These are phyloP conservation scores for Boletellus dicymbophilus DNA, from an alignment of 1,284 basidiomycete genomes.

Conservation along the genomic window DNA sequence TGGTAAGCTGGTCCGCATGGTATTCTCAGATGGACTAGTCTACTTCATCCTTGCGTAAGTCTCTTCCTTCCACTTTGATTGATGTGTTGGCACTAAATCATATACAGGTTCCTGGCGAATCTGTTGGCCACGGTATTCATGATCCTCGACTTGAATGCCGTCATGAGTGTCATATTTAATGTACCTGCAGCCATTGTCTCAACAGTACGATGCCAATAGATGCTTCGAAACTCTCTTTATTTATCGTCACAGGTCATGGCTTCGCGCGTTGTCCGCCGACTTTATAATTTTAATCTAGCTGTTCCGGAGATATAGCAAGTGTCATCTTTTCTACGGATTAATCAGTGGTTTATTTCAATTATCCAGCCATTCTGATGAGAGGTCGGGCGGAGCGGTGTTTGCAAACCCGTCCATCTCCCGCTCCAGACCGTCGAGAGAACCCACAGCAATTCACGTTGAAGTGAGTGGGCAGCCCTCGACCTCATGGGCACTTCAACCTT, in stretches of 20 bases:
- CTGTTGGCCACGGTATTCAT: conserved; percentile 36
- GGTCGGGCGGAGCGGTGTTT: conserved; percentile 34
- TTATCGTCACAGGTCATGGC: conserved; percentile 58
- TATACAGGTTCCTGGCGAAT: conserved; percentile 33
- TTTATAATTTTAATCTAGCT: conserved; percentile 57
- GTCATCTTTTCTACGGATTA: neutral
- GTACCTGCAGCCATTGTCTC: conserved; percentile 39
- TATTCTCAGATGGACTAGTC: conserved; percentile 35
- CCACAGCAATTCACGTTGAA: conserved; percentile 36
- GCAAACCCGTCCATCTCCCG: conserved; percentile 21
- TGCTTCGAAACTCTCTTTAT: conserved; percentile 2
- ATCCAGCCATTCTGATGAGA: conserved; percentile 31
- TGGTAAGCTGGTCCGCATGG: conserved; percentile 30
- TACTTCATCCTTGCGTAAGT: conserved; percentile 37
- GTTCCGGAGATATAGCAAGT: conserved; percentile 62
- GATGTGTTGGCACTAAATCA: neutral
- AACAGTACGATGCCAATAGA: conserved; percentile 35
- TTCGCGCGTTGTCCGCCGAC: conserved; percentile 66
- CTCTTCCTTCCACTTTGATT: neutral
- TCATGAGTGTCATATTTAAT: conserved; percentile 39
- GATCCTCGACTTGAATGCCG: conserved; percentile 33
- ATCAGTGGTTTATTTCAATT: conserved; percentile 3
- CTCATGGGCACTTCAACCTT: conserved; percentile 2
- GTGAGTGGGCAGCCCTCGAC: conserved; percentile 16
- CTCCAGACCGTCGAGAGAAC: conserved; percentile 14